Evolutionary conservation across 1,139 yeast species (phyloP), one percentile per base, ranked within the genome.

Genomic region (Yamadazyma diospyri): DNA sequence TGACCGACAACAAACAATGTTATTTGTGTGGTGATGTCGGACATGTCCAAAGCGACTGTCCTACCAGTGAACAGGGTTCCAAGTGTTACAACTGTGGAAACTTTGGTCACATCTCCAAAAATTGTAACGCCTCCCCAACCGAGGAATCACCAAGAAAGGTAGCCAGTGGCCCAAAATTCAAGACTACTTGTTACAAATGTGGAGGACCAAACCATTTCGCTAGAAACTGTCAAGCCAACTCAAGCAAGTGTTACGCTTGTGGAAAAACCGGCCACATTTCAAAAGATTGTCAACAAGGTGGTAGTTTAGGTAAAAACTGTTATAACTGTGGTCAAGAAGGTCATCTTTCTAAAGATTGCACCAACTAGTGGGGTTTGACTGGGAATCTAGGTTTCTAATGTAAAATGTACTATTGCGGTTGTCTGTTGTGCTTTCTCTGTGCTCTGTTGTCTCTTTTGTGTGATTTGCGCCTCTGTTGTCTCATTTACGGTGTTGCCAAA

Each of bases 141-240:
- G 27, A 21, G 16, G 46, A 53, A 19, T 46, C 53, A 31, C 34
- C 57, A 15, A 38, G 53, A 28, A 47, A 41, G 17, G 6, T 18
- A 9, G 46, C 49, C 31, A 43, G 51, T 25, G 42, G 48, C 23
- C 42, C 50, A 30, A 51, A 40, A 29, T 46, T 53, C 53, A 40
- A 45, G 32, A 75, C 85, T 42, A 78, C 88, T 39, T 86, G 95
- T 65, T 84, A 82, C 81, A 85, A 81, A 65, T 86, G 95, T 61
- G 94, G 94, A 53, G 95, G 94, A 45, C 89, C 94, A 57, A 85
- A 85, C 78, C 95, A 86, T 61, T 82, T 79, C 64, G 95, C 95
- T 43, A 81, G 87, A 65, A 94, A 85, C 61, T 86, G 95, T 63
- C 86, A 81, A 62, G 88, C 87, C 42, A 72, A 75, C 46, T 55